phyloP scores from a whole-genome alignment of 1,284 basidiomycete genomes.

The Coniferiporia weirii region DNA sequence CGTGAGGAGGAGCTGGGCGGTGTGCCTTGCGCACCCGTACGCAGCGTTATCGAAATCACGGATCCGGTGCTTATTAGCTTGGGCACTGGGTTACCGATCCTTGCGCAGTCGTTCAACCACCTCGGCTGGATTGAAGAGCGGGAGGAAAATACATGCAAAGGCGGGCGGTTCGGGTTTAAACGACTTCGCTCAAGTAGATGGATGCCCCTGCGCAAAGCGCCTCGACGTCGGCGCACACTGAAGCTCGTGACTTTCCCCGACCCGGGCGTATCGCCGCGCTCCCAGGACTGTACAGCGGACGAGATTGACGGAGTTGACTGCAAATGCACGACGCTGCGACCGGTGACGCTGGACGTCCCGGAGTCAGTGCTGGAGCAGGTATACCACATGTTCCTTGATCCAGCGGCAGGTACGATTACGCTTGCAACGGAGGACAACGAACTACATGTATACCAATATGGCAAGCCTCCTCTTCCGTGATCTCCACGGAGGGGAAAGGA shows the following conservation, averaged over 20 bases:
- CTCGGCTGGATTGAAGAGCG: constrained; percentile 17
- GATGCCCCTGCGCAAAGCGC: not conserved
- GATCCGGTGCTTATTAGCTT: constrained; percentile 14
- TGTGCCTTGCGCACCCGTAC: constrained; percentile 9
- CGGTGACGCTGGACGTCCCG: constrained; percentile 19
- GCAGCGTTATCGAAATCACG: constrained; percentile 15
- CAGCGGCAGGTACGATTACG: constrained; percentile 16
- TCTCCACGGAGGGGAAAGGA: not conserved
- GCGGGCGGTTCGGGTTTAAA: not conserved
- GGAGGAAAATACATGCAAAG: not conserved
- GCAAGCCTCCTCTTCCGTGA: not conserved
- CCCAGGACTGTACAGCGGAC: not conserved
- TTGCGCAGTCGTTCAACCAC: constrained; percentile 17
- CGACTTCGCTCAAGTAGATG: not conserved
- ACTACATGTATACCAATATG: constrained; percentile 16
- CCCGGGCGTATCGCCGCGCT: constrained; percentile 10
- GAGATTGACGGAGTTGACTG: not conserved
- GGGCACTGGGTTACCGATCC: constrained; percentile 15
- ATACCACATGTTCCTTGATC: constrained; percentile 18
- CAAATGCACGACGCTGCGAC: constrained; percentile 10
- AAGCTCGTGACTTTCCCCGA: constrained; percentile 19
- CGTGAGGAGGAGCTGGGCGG: not conserved
- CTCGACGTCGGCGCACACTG: constrained; percentile 2
- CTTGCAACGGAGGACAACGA: constrained; percentile 16
- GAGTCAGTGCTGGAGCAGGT: constrained; percentile 3